Conservation (phyloP, 2,329 filamentous ascomycete species). For the Ophiostoma quercus region DNA sequence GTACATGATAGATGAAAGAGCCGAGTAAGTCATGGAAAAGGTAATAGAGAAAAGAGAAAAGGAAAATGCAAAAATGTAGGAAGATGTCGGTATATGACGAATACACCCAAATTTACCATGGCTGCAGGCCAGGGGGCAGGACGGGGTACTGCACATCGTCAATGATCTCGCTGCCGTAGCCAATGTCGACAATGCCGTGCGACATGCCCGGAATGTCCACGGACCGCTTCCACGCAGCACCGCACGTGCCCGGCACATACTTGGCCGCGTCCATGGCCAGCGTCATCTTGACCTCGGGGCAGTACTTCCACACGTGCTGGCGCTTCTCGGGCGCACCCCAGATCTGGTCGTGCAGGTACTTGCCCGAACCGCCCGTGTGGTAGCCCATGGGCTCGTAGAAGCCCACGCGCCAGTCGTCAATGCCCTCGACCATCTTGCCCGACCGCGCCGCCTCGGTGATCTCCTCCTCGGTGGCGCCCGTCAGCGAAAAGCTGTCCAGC, state of each 20-base stretch:
- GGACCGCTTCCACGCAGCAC: conserved; percentile 43
- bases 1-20: not conserved
- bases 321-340: conserved; percentile 47
- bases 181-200: conserved; percentile 29
- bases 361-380: conserved; percentile 49
- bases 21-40: not conserved
- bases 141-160: conserved; percentile 40
- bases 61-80: not conserved
- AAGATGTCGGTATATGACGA: not conserved
- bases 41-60: not conserved
- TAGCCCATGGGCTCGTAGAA: conserved; percentile 56
- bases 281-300: conserved; percentile 55
- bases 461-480: conserved; percentile 27
- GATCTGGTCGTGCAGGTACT: conserved; percentile 41
- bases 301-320: conserved; percentile 52
- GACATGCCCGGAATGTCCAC: conserved; percentile 27
- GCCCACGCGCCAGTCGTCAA: conserved; percentile 49
- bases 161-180: conserved; percentile 40
- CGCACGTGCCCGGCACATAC: conserved; percentile 46
- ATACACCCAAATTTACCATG: conserved; percentile 33
- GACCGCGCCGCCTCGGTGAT: conserved; percentile 32
- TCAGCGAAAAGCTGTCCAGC: conserved; percentile 28
- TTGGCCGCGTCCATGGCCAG: conserved; percentile 50
- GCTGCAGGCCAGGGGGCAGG: conserved; percentile 35
- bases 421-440: conserved; percentile 37